Evolutionary conservation across 2,329 filamentous ascomycete species (phyloP).

Genomic region (Drechslera avenae): DNA sequence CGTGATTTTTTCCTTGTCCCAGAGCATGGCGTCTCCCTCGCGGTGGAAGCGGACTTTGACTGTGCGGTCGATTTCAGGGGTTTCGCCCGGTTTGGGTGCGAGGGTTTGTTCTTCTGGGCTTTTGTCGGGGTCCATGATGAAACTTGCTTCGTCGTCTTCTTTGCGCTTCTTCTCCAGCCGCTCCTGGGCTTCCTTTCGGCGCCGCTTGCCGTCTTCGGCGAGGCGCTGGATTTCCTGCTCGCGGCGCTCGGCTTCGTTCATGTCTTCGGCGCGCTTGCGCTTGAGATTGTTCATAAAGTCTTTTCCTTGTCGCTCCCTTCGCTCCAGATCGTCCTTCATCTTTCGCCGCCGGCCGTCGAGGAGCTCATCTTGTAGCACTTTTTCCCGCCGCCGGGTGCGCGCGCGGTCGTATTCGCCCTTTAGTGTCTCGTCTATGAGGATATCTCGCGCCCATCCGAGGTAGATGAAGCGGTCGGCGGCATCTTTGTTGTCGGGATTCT

Average conservation of each 20-base stretch:
- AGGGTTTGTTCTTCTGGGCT: conserved; percentile 43
- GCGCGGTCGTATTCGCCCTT: conserved; percentile 79
- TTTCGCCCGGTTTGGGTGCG: conserved; percentile 39
- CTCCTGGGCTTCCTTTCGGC: conserved; percentile 61
- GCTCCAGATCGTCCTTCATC: conserved; percentile 87
- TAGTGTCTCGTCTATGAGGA: conserved; percentile 72
- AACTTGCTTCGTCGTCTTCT: conserved; percentile 52
- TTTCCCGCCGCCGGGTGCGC: conserved; percentile 71
- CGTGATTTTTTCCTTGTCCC: conserved; percentile 56
- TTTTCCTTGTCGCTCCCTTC: conserved; percentile 64
- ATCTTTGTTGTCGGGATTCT: conserved; percentile 64
- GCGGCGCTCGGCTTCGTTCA: conserved; percentile 62
- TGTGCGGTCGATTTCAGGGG: conserved; percentile 60
- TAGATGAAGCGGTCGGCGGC: conserved; percentile 84
- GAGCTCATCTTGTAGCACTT: conserved; percentile 71
- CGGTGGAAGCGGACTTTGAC: conserved; percentile 63
- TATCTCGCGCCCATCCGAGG: conserved; percentile 83
- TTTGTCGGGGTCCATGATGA: too few relatives aligned
- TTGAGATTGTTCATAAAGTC: conserved; percentile 44
- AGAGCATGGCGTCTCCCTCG: conserved; percentile 50
- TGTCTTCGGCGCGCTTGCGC: conserved; percentile 53
- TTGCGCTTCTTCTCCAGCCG: conserved; percentile 59
- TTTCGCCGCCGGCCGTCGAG: conserved; percentile 74
- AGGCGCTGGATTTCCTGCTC: conserved; percentile 56
- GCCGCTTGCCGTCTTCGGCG: conserved; percentile 57